These are phyloP conservation scores for Lentinula raphanica DNA, from an alignment of 768 basidiomycete species.

Conservation along the genomic window DNA sequence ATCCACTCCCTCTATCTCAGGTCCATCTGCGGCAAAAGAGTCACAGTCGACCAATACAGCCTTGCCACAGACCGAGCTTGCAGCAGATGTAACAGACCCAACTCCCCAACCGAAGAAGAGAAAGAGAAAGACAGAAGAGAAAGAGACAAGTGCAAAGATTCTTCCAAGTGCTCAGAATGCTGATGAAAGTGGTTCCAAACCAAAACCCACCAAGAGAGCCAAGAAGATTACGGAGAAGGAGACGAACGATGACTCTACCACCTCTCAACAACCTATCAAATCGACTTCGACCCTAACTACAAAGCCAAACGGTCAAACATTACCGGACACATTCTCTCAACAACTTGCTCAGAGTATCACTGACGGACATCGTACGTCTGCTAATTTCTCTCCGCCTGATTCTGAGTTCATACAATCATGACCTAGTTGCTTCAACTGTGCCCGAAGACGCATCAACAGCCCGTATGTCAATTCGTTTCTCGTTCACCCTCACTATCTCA, in stretches of 20 bases:
- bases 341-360: background rate
- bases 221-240: background rate
- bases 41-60: background rate
- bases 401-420: background rate
- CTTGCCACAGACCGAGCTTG: too few relatives aligned
- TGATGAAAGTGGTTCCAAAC: background rate
- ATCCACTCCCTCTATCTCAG: too few relatives aligned
- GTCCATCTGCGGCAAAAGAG: background rate
- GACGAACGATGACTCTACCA: background rate
- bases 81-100: background rate
- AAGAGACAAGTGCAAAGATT: background rate
- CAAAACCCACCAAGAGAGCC: background rate
- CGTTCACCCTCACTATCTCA: background rate
- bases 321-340: background rate
- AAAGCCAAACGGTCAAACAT: background rate
- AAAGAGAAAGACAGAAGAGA: conserved; percentile 12
- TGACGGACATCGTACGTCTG: background rate
- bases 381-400: background rate
- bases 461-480: background rate
- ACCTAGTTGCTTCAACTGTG: background rate
- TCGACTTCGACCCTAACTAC: background rate
- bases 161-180: background rate
- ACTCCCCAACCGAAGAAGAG: conserved; percentile 11
- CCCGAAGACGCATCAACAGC: background rate
- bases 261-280: background rate